Base-by-base conservation (phyloP, 2,329 filamentous ascomycete species). In the Hirsutella minnesotensis region DNA sequence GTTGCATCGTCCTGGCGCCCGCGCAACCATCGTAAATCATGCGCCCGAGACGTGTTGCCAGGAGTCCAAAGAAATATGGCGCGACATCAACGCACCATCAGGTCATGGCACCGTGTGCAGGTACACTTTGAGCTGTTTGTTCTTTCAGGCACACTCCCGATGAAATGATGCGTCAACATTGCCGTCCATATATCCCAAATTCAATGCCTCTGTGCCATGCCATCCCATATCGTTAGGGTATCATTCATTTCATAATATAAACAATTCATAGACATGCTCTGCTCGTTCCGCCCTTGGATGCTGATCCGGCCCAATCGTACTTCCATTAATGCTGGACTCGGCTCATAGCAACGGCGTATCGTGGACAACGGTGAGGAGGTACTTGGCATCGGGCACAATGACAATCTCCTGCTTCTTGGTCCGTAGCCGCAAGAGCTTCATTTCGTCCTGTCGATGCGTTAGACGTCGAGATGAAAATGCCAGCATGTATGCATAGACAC, bases 371-470 rank as follows among this genome's bases (percentile, higher is more conserved):
- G 89, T 77, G 31, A 90, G 71, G 38, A 92, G 68, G 61, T 85
- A 94, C 56, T 86, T 88, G 34, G 75, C 56, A 59, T 90, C 86
- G 60, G 84, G 85, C 18, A 90, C 82, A 55, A 92, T 86, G 46
- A 92, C 82, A 48, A 92, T 66, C 61, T 94, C 86, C 53, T 88
- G 83, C 61, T 85, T 88, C 67, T 81, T 87, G n/a, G 85, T 90
- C 50, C 86, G 75, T 49, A 94, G 58, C 48, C 85, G 73, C 41
- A 92, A 62, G 39, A 92, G 67, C 63, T 81, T 87, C 48, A 89
- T 63, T 57, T 89, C 85, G 54, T 92, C 86, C 72, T 83, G 49
- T 12, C 7, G 12, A 7, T 7, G 24, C 7, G 24, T 27, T 27
- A 27, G 24, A 7, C 7, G 7, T 12, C 7, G 12, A 27, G 24